Conservation (phyloP, 1,284 basidiomycete species). For the Ustilago vetiveriae region DNA sequence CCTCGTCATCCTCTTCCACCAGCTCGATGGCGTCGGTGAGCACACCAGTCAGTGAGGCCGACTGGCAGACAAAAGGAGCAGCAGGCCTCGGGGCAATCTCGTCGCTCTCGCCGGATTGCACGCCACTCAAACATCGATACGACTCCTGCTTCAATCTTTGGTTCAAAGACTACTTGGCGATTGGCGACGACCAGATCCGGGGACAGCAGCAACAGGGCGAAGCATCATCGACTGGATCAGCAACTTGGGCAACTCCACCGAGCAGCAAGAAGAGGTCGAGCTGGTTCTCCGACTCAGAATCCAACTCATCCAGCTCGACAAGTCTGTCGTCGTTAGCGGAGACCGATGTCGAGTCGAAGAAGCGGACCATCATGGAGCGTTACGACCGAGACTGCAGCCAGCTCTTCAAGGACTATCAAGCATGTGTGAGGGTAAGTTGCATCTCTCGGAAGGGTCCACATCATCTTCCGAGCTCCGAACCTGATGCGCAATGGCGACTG, state of each 20-base stretch:
- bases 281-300: constrained; percentile 34
- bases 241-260: constrained; percentile 1
- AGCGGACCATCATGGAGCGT: constrained; percentile 52
- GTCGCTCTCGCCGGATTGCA: constrained; percentile 79
- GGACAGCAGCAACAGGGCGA: constrained; percentile 67
- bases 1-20: constrained; percentile 6
- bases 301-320: constrained; percentile 15
- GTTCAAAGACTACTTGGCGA: constrained; percentile 87
- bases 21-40: neutral
- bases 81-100: constrained; percentile 58
- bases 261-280: constrained; percentile 27
- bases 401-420: constrained; percentile 80
- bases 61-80: constrained; percentile 31
- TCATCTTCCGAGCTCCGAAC: too few species aligned
- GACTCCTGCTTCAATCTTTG: constrained; percentile 94
- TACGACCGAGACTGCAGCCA: constrained; percentile 83
- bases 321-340: constrained; percentile 19
- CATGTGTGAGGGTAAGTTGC: constrained; percentile 77
- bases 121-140: constrained; percentile 86
- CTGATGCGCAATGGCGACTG: too few species aligned
- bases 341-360: constrained; percentile 22
- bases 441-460: neutral
- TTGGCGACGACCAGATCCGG: constrained; percentile 54
- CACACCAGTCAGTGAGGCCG: constrained; percentile 2
- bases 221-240: constrained; percentile 58